phyloP scores from a whole-genome alignment of 345 rosid genomes.

The Orychophragmus violaceus region DNA sequence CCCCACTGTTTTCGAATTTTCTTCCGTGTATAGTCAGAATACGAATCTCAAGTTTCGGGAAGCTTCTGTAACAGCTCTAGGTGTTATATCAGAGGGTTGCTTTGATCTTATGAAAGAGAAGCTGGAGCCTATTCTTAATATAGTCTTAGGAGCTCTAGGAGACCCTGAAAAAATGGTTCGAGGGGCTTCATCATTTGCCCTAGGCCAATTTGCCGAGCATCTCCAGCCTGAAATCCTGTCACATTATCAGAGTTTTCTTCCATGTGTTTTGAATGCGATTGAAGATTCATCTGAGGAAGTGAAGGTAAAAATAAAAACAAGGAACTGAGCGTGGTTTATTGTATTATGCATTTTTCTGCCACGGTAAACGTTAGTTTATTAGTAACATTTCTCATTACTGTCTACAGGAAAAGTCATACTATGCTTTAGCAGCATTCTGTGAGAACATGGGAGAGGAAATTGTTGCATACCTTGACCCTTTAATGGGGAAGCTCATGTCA shows the following conservation, averaged over 20 bases:
- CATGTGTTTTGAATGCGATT: slow-evolving; percentile 82
- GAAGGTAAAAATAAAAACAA: slow-evolving; percentile 49
- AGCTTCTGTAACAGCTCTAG: slow-evolving; percentile 92
- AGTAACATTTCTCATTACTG: background rate
- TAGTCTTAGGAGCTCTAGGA: slow-evolving; percentile 76
- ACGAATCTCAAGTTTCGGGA: slow-evolving; percentile 79
- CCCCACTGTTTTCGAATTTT: slow-evolving; percentile 71
- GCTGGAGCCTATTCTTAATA: slow-evolving; percentile 74
- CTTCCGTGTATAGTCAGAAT: slow-evolving; percentile 69
- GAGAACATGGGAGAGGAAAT: slow-evolving; percentile 98
- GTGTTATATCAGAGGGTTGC: slow-evolving; percentile 96
- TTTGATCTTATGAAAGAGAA: slow-evolving; percentile 74
- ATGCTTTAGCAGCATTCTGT: slow-evolving; percentile 98
- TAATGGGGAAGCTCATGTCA: slow-evolving; percentile 82
- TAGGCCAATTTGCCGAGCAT: slow-evolving; percentile 98
- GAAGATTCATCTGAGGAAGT: slow-evolving; percentile 96
- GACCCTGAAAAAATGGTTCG: slow-evolving; percentile 96
- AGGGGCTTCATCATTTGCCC: slow-evolving; percentile 97
- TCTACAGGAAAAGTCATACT: slow-evolving; percentile 88
- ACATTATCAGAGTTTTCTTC: slow-evolving; percentile 81
- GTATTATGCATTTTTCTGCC: background rate
- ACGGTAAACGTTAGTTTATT: background rate
- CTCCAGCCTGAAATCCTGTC: slow-evolving; percentile 93
- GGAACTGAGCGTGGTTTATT: background rate
- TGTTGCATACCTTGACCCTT: slow-evolving; percentile 79